A percentile compares a stretch with the other conserved stretches of the same genome.
Conservation (phyloP, 805 yeast species). For the Wickerhamiella lipophila region DNA sequence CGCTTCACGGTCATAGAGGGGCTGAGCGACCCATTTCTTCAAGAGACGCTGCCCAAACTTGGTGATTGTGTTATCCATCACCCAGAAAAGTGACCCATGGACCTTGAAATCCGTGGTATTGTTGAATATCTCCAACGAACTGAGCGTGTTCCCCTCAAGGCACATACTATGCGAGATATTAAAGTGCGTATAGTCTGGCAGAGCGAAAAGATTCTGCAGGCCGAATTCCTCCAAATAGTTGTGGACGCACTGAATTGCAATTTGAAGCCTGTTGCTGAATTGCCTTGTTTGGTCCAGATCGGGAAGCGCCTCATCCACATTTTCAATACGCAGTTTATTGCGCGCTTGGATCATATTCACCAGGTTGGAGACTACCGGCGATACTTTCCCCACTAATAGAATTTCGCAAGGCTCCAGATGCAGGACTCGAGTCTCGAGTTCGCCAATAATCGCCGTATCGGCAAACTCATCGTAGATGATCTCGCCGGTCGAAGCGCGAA, state of each 20-base stretch:
- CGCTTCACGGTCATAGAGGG: conserved; percentile 42
- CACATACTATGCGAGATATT: conserved; percentile 37
- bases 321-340: conserved; percentile 15
- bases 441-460: conserved; percentile 45
- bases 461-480: conserved; percentile 56
- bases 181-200: conserved; percentile 43
- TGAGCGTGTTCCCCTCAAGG: conserved; percentile 51
- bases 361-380: conserved; percentile 21
- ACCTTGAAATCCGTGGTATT: conserved; percentile 45
- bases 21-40: conserved; percentile 61
- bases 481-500: conserved; percentile 64
- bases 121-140: conserved; percentile 60
- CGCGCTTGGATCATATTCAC: conserved; percentile 8
- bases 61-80: conserved; percentile 69
- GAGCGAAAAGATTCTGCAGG: conserved; percentile 42
- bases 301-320: conserved; percentile 12
- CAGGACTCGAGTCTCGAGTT: conserved; percentile 58
- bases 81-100: conserved; percentile 66
- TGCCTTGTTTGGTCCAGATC: neutral
- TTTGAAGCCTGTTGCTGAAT: neutral
- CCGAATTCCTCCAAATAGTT: conserved; percentile 50
- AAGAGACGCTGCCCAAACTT: conserved; percentile 59
- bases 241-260: conserved; percentile 25
- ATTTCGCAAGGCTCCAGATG: conserved; percentile 73
- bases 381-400: conserved; percentile 34